Evolutionary conservation across 495 filamentous ascomycete species (phyloP).

Genomic region (Penicillium simplicissimum): DNA sequence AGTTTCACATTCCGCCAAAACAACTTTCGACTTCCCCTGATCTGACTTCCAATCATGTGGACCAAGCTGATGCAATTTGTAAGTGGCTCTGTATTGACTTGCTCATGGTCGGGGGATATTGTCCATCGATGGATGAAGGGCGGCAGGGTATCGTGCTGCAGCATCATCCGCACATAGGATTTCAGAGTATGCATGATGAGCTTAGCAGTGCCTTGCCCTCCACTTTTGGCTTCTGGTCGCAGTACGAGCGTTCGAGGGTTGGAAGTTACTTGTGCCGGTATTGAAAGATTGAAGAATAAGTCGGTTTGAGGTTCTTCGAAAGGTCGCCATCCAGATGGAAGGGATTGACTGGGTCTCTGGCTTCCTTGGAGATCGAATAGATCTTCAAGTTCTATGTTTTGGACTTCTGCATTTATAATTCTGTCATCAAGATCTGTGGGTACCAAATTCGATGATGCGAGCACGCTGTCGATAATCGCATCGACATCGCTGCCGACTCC

Average conservation of each 20-base stretch:
- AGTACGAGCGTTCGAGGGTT: constrained; percentile 33
- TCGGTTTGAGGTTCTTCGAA: not conserved
- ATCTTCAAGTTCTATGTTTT: not conserved
- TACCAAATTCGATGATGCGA: not conserved
- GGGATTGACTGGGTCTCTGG: not conserved
- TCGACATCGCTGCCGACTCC: not conserved
- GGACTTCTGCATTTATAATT: not conserved
- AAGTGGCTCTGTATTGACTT: constrained; percentile 39
- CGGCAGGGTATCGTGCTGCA: constrained; percentile 38
- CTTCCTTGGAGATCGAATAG: not conserved
- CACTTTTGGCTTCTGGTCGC: constrained; percentile 30
- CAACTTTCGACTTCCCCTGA: constrained; percentile 41
- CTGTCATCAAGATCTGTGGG: not conserved
- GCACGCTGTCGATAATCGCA: not conserved
- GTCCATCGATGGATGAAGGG: constrained; percentile 31
- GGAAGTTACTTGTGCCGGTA: constrained; percentile 31
- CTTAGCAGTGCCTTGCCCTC: constrained; percentile 34
- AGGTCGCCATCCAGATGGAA: not conserved
- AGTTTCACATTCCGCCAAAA: constrained; percentile 47
- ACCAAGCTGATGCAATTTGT: constrained; percentile 48
- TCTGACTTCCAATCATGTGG: constrained; percentile 36
- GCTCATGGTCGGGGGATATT: constrained; percentile 22
- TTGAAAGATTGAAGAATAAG: constrained; percentile 12
- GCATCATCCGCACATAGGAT: constrained; percentile 45
- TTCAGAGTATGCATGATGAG: constrained; percentile 45